Evolutionary conservation across 116 monocot species (phyloP).

Genomic region (Papilionanthe hybrid): DNA sequence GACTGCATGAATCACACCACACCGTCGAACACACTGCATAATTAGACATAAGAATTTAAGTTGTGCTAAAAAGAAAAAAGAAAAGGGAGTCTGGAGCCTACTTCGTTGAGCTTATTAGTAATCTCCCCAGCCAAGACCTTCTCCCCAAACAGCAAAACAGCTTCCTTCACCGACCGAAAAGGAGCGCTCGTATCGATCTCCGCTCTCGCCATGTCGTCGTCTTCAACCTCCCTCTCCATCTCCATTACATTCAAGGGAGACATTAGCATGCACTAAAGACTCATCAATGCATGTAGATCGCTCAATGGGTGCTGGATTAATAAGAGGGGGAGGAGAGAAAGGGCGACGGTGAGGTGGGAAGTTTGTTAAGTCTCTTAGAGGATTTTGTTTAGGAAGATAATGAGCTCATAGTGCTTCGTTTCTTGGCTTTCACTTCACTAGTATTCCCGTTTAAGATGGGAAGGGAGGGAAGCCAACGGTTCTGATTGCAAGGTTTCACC

Average conservation of each 20-base stretch:
- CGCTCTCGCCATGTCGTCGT: conserved; percentile 17
- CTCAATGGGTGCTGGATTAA: neutral
- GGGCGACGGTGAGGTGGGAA: conserved; percentile 18
- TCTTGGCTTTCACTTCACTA: conserved; percentile 85
- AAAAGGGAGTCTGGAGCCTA: neutral
- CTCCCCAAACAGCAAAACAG: conserved; percentile 52
- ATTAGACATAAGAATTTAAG: too few species aligned
- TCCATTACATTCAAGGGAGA: neutral
- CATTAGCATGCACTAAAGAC: neutral
- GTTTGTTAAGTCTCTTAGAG: conserved; percentile 21
- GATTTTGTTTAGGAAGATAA: conserved; percentile 30
- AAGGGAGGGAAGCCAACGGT: conserved; percentile 3
- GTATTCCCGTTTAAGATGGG: conserved; percentile 37
- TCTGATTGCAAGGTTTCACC: conserved; percentile 8
- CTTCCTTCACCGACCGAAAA: conserved; percentile 62
- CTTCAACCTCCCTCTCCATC: conserved; percentile 23
- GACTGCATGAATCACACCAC: too few species aligned
- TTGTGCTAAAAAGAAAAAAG: neutral
- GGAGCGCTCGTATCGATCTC: conserved; percentile 60
- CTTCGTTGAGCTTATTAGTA: conserved; percentile 32
- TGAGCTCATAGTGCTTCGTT: conserved; percentile 56
- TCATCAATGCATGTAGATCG: neutral
- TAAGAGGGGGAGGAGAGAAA: neutral
- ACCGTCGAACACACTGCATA: too few species aligned
- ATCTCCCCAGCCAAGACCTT: conserved; percentile 44